Evolutionary conservation across 1,139 yeast species (phyloP), one percentile per base, ranked within the genome.

Genomic region (Zygosaccharomyces sapae): DNA sequence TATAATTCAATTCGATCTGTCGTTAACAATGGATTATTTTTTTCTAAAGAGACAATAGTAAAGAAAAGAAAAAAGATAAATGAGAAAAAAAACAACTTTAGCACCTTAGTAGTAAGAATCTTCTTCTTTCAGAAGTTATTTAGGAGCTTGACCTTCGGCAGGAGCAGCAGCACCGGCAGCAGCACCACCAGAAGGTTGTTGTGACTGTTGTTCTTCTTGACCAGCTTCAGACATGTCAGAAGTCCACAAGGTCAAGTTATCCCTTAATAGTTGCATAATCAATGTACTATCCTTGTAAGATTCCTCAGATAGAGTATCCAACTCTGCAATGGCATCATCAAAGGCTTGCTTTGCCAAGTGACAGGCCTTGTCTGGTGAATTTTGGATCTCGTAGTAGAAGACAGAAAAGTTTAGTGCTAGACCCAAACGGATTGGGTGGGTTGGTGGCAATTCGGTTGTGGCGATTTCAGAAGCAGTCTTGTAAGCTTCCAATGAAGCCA

Each of bases 301-400:
- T 75, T 92, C 97, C 76, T 92, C 97, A 44, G 96, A 86, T 67
- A 92, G 79, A 58, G 97, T 87, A 75, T 92, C 97, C 70, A 92
- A 82, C 75, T 92, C 98, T 60, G 97, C 96, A 70, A 92, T 95
- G 55, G 98, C 98, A 69, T 92, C 98, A 70, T 92, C 97, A 63
- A 92, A 92, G 45, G 98, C 97, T 77, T 90, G 96, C 73, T 92
- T 92, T 63, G 98, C 98, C 72, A 92, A 80, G 69, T 89, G 96
- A 70, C 98, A 92, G 60, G 98, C 98, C 71, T 95, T 88, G 72
- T 89, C 97, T 62, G 97, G 97, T 52, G 97, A 88, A 73, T 89
- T 89, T 73, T 90, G 85, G 67, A 92, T 92, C 77, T 92, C 98
- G 70, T 92, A 92, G 80, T 92, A 92, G 77, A 92, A 92, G 55